These are phyloP conservation scores for Acanthamoeba rhysodes DNA, from an alignment of 208 protist genomes.

Conservation along the genomic window DNA sequence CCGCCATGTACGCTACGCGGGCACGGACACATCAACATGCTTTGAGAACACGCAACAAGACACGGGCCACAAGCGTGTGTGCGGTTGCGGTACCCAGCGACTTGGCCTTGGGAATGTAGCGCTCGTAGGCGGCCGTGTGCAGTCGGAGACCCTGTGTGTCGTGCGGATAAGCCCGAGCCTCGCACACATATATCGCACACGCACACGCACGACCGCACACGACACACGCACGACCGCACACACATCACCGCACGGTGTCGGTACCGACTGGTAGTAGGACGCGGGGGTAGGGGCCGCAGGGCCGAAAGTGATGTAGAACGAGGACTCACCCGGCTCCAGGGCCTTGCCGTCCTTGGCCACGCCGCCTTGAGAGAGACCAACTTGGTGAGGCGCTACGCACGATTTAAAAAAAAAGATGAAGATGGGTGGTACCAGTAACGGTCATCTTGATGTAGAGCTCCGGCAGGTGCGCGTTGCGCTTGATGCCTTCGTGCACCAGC, in stretches of 20 bases:
- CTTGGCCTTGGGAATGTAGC: conserved; percentile 54
- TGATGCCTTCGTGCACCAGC: conserved; percentile 21
- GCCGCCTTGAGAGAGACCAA: not conserved
- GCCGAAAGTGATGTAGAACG: conserved; percentile 2
- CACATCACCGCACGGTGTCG: not conserved
- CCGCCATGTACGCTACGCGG: conserved; percentile 4
- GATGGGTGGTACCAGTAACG: not conserved
- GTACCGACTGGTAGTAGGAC: not conserved
- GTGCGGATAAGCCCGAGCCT: not conserved
- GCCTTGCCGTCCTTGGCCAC: conserved; percentile 34
- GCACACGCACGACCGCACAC: too few relatives aligned
- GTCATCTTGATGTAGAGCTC: conserved; percentile 43
- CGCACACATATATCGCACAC: too few relatives aligned
- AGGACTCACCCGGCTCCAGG: not conserved
- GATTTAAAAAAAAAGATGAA: not conserved
- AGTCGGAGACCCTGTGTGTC: not conserved
- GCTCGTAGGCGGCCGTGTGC: conserved; percentile 1
- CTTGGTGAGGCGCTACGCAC: not conserved
- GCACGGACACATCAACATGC: not conserved
- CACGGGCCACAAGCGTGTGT: not conserved
- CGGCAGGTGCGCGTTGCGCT: not conserved
- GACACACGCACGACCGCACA: too few relatives aligned
- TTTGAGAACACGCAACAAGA: not conserved
- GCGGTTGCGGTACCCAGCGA: not conserved
- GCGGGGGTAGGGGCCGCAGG: not conserved